Base-by-base conservation (phyloP, 2,329 filamentous ascomycete species). In the Ceratocystis lukuohia region DNA sequence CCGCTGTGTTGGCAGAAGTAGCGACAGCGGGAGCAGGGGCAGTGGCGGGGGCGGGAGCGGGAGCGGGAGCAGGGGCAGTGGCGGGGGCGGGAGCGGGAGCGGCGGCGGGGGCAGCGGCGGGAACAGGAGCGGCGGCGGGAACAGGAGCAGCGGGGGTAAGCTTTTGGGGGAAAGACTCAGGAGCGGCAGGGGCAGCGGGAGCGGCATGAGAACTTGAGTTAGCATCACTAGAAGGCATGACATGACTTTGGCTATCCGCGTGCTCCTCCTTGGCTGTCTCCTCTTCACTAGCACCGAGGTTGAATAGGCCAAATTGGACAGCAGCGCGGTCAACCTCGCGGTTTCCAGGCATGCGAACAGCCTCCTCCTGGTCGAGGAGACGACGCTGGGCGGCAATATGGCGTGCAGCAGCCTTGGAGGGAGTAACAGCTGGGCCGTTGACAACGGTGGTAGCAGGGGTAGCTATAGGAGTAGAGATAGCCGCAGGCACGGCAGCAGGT, bases 311-410 rank as follows among this genome's bases (percentile, higher is more conserved):
- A 75, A 99, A 99, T 74, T 97, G 93, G 62, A 99, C 91, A 62
- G 92, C 89, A 70, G 93, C 85, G 72, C 91, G 87, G 74, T 97
- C 93, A 33, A 99, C 88, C 65, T 94, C 92, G 71, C 94, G 91
- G 79, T 96, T 96, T 68, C 90, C 91, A 59, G 94, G 94, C 93
- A 99, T 96, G 70, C 96, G 91, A 50, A 99, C 94, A 68, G 94
- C 91, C 78, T 99, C 94, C 76, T 96, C 92, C 74, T 99, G 94
- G 72, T 97, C 92, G 72, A 96, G 81, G 65, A 96, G 83, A 72
- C 91, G 88, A 70, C 93, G 86, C 75, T 95, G 88, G 76, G 88
- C 91, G 77, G 87, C 92, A 22, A 90, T 84, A 65, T 85, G 86
- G 69, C 93, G 88, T 68, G 80, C 79, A 28, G 83, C 78, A 69